These are phyloP conservation scores for Bonia amplexicaulis DNA, from an alignment of 176 grass and related monocot species.

Conservation along the genomic window DNA sequence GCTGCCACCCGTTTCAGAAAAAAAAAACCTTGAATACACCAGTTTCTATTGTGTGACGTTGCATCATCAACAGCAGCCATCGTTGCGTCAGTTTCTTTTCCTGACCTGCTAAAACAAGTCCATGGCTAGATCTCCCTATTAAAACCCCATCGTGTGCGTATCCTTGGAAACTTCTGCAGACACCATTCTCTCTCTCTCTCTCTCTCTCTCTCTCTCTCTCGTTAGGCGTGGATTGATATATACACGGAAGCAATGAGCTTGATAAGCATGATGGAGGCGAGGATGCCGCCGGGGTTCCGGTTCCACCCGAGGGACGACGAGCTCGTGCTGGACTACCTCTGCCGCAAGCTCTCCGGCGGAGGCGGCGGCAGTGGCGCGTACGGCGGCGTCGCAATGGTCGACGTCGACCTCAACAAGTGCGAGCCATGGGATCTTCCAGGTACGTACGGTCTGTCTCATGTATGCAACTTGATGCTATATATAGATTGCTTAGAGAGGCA, in stretches of 20 bases:
- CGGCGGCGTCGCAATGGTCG: constrained; percentile 50
- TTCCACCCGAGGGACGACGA: constrained; percentile 87
- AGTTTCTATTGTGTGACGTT: neutral
- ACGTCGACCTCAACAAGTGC: constrained; percentile 96
- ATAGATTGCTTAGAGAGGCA: neutral
- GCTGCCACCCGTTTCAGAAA: too few species aligned
- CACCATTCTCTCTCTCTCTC: neutral
- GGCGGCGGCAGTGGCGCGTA: neutral
- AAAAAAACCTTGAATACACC: neutral
- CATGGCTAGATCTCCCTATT: constrained; percentile 30
- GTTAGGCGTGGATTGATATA: neutral
- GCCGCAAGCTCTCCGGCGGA: constrained; percentile 40
- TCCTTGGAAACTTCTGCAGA: constrained; percentile 18
- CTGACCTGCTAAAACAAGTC: neutral
- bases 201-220: neutral
- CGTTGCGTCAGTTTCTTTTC: neutral
- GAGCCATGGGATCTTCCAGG: constrained; percentile 94
- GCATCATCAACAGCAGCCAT: neutral
- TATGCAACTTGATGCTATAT: neutral
- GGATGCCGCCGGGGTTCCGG: constrained; percentile 74
- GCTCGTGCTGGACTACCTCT: constrained; percentile 87
- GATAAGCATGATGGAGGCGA: constrained; percentile 81
- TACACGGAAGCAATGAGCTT: constrained; percentile 42
- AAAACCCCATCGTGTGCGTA: constrained; percentile 1
- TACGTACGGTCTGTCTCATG: constrained; percentile 3